A percentile compares a stretch with the other conserved stretches of the same genome.
Conservation (phyloP, 2,329 filamentous ascomycete genomes). For the Venturia carpophila region DNA sequence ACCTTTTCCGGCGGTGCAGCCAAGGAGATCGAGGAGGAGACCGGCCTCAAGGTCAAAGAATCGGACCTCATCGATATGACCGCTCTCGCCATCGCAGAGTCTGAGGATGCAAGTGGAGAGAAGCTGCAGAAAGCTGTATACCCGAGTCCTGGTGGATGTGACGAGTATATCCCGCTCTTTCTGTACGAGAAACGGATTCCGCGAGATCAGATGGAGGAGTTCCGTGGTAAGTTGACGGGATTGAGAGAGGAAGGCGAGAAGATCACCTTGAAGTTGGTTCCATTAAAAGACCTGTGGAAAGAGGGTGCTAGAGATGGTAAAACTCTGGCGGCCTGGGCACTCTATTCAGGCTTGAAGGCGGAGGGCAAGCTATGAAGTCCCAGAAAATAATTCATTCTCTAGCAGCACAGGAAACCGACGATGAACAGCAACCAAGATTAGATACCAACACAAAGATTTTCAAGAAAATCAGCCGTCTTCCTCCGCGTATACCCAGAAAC, state of each 20-base stretch:
- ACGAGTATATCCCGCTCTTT: slow-evolving; percentile 52
- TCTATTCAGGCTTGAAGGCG: slow-evolving; percentile 46
- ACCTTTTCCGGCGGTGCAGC: slow-evolving; percentile 49
- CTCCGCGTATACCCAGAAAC: not conserved
- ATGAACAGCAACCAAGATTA: too few relatives aligned
- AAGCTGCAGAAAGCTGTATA: slow-evolving; percentile 44
- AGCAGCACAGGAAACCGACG: not conserved
- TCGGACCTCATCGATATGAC: slow-evolving; percentile 49
- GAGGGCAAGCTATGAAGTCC: slow-evolving; percentile 37
- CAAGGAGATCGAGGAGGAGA: slow-evolving; percentile 51
- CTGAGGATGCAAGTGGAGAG: slow-evolving; percentile 25
- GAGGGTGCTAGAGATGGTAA: slow-evolving; percentile 50
- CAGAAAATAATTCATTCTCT: too few relatives aligned
- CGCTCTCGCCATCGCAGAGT: slow-evolving; percentile 36
- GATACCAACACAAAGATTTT: too few relatives aligned
- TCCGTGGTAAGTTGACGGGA: slow-evolving; percentile 48
- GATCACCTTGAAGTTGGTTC: slow-evolving; percentile 50
- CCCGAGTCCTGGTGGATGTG: slow-evolving; percentile 47
- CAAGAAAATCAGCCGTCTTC: not conserved
- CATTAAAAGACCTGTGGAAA: slow-evolving; percentile 45
- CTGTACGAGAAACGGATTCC: slow-evolving; percentile 47
- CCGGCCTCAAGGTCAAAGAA: slow-evolving; percentile 43
- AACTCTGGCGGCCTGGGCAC: slow-evolving; percentile 45
- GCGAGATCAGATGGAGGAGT: slow-evolving; percentile 39
- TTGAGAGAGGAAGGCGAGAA: slow-evolving; percentile 49